Conservation (phyloP, 2,329 filamentous ascomycete species). For the Xylaria sp. region DNA sequence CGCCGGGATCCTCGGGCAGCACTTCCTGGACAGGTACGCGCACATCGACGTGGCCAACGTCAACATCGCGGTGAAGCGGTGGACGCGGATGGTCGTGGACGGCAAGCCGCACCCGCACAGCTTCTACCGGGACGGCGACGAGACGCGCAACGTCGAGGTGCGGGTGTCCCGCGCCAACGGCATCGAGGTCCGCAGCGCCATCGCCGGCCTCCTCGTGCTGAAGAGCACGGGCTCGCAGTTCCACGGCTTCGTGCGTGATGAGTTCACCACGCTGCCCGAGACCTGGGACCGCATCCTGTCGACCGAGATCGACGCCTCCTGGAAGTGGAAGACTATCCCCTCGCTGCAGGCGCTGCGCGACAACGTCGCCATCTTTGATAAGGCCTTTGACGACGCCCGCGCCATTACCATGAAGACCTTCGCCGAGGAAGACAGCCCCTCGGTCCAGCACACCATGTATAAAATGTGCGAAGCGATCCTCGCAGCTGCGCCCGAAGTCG, state of each 20-base stretch:
- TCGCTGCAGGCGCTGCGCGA: constrained; percentile 74
- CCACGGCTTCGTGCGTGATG: constrained; percentile 91
- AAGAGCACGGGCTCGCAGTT: constrained; percentile 98
- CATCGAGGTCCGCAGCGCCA: constrained; percentile 79
- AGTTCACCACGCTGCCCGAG: constrained; percentile 90
- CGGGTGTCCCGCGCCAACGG: constrained; percentile 74
- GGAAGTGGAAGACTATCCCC: constrained; percentile 83
- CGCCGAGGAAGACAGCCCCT: constrained; percentile 88
- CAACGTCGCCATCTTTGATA: constrained; percentile 75
- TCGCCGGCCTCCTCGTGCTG: constrained; percentile 85
- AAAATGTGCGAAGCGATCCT: constrained; percentile 95
- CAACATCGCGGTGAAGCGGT: constrained; percentile 85
- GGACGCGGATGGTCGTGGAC: constrained; percentile 88
- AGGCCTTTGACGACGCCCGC: constrained; percentile 80
- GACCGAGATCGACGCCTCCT: constrained; percentile 88
- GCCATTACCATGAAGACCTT: constrained; percentile 91
- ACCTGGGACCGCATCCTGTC: constrained; percentile 95
- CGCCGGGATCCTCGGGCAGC: constrained; percentile 82
- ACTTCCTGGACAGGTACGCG: constrained; percentile 88
- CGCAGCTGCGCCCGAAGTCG: constrained; percentile 75
- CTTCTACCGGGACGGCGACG: constrained; percentile 89
- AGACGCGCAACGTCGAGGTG: constrained; percentile 85
- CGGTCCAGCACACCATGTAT: constrained; percentile 98
- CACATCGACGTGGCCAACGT: constrained; percentile 90
- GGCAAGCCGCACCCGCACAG: constrained; percentile 94